Evolutionary conservation across 352 stramenopile species (phyloP).

Genomic region (Phytopythium sindhum): DNA sequence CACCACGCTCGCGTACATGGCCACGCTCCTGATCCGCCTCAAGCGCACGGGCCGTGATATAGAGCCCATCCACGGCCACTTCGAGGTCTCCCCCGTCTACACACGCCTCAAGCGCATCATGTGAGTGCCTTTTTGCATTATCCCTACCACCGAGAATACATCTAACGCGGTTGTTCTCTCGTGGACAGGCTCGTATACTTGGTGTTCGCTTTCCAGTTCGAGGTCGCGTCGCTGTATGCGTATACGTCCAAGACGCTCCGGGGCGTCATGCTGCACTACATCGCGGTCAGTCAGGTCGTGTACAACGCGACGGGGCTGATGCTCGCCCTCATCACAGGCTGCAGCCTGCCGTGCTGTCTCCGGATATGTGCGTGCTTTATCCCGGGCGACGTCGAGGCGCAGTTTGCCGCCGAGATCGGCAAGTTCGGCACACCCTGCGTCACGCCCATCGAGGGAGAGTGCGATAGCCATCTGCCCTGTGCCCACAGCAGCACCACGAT

Average conservation of each 20-base stretch:
- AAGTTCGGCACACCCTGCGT: conserved; percentile 14
- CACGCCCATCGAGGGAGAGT: conserved; percentile 4
- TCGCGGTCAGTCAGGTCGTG: conserved; percentile 34
- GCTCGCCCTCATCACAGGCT: conserved; percentile 39
- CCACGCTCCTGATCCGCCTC: conserved; percentile 30
- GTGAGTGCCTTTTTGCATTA: conserved; percentile 22
- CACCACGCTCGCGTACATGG: conserved; percentile 41
- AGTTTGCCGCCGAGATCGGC: conserved; percentile 31
- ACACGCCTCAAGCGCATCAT: conserved; percentile 55
- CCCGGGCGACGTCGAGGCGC: conserved; percentile 36
- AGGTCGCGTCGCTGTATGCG: conserved; percentile 26
- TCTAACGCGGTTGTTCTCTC: background rate
- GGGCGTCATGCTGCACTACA: conserved; percentile 26
- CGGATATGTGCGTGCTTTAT: conserved; percentile 36
- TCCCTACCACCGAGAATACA: conserved; percentile 3
- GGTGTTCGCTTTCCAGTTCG: conserved; percentile 41
- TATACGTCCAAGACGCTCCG: conserved; percentile 12
- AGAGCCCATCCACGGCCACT: conserved; percentile 48
- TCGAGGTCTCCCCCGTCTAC: conserved; percentile 55
- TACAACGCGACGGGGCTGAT: conserved; percentile 41
- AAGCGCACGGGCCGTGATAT: conserved; percentile 45
- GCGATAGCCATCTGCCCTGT: background rate
- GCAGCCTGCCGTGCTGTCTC: conserved; percentile 41
- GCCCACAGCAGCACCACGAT: background rate
- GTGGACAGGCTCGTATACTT: conserved; percentile 28